These are phyloP conservation scores for Aleurites moluccanus DNA, from an alignment of 441 rosid genomes.

Conservation along the genomic window DNA sequence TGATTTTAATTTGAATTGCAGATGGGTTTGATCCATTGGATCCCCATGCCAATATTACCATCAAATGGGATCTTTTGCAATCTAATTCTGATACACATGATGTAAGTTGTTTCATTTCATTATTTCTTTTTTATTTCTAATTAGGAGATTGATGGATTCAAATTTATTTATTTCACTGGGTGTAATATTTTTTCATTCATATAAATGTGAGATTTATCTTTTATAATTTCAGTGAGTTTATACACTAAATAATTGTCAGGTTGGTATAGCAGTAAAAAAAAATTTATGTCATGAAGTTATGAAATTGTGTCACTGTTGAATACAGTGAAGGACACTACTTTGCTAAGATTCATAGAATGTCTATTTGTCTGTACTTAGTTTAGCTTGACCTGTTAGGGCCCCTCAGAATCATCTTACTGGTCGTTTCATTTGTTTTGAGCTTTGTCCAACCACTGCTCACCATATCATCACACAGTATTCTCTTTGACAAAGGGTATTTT, in stretches of 20 bases:
- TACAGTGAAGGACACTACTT: background rate
- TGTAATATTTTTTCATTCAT: too few species aligned
- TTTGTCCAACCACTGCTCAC: background rate
- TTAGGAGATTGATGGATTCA: too few species aligned
- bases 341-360: background rate
- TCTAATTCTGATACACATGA: constrained; percentile 30
- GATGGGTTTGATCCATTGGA: constrained; percentile 87
- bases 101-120: constrained; percentile 25
- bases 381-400: background rate
- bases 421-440: background rate
- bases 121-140: background rate
- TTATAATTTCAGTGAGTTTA: too few species aligned
- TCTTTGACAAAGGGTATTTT: background rate
- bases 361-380: background rate
- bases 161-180: too few species aligned
- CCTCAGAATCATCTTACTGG: background rate
- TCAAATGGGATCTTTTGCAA: constrained; percentile 77
- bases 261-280: too few species aligned
- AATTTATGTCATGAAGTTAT: background rate
- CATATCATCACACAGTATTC: background rate
- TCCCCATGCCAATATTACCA: constrained; percentile 66
- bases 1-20: constrained; percentile 31
- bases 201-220: too few species aligned
- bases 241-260: too few species aligned
- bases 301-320: background rate